phyloP scores from a whole-genome alignment of 2,329 filamentous ascomycete genomes.

The Pseudogymnoascus sp. region DNA sequence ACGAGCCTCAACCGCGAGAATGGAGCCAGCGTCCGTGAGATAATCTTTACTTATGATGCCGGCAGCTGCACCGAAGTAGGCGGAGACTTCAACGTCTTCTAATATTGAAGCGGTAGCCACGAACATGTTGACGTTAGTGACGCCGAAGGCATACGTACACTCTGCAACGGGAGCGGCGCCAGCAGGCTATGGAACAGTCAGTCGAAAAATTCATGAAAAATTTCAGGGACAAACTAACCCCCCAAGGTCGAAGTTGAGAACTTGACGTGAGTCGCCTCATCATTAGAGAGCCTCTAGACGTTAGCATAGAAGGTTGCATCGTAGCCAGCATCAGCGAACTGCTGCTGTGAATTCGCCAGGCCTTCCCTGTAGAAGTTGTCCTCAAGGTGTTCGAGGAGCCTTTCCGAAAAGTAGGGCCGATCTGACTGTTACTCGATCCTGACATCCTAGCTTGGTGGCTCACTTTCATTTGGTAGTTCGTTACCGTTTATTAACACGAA shows the following conservation, averaged over 20 bases:
- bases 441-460: background rate
- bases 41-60: conserved; percentile 31
- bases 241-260: conserved; percentile 44
- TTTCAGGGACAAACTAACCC: background rate
- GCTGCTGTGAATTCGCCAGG: conserved; percentile 46
- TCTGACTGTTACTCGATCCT: background rate
- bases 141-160: conserved; percentile 51
- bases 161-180: conserved; percentile 44
- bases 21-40: conserved; percentile 54
- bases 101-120: conserved; percentile 47
- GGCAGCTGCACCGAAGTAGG: too few relatives aligned
- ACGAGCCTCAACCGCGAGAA: conserved; percentile 58
- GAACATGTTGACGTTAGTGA: conserved; percentile 43
- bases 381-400: conserved; percentile 49
- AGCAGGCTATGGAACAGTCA: conserved; percentile 22
- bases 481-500: background rate
- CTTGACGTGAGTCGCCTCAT: conserved; percentile 51
- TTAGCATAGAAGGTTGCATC: conserved; percentile 49
- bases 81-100: conserved; percentile 51
- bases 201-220: background rate
- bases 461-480: background rate
- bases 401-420: background rate
- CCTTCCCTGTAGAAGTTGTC: conserved; percentile 56
- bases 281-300: conserved; percentile 46
- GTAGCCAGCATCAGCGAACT: conserved; percentile 48